These are phyloP conservation scores for Tuber magnatum DNA, from an alignment of 495 filamentous ascomycete genomes.

Conservation along the genomic window DNA sequence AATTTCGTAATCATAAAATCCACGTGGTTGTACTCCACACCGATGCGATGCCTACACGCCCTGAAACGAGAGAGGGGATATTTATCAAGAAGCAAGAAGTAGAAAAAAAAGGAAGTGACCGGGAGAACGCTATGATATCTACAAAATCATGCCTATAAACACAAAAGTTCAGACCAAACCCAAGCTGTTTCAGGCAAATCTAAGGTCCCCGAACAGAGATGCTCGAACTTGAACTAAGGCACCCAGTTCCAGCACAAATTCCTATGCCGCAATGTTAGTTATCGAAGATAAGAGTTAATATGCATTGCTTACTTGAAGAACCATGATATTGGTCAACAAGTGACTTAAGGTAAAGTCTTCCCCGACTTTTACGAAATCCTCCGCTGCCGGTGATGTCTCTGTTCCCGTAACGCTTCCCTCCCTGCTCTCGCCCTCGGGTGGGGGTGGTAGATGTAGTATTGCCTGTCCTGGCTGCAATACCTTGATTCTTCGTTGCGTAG, in stretches of 20 bases:
- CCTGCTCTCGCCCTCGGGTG: slow-evolving; percentile 37
- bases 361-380: slow-evolving; percentile 30
- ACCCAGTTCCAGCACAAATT: slow-evolving; percentile 83
- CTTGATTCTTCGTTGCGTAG: slow-evolving; percentile 31
- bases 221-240: slow-evolving; percentile 80
- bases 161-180: slow-evolving; percentile 2
- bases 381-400: slow-evolving; percentile 36
- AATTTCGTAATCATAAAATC: neutral
- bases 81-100: neutral
- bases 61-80: neutral
- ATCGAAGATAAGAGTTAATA: neutral
- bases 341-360: slow-evolving; percentile 68
- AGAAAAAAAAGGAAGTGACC: neutral
- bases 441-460: slow-evolving; percentile 38
- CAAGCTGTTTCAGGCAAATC: slow-evolving; percentile 46
- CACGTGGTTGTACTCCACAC: neutral
- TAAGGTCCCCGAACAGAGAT: slow-evolving; percentile 78
- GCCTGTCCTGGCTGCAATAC: slow-evolving; percentile 32
- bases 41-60: neutral
- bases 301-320: slow-evolving; percentile 49
- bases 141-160: slow-evolving; percentile 14
- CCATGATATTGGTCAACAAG: slow-evolving; percentile 70
- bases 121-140: slow-evolving; percentile 12
- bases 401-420: slow-evolving; percentile 43
- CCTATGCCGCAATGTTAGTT: slow-evolving; percentile 53